phyloP scores from a whole-genome alignment of 176 grass and related monocot genomes.

The Pontederia paniculata region DNA sequence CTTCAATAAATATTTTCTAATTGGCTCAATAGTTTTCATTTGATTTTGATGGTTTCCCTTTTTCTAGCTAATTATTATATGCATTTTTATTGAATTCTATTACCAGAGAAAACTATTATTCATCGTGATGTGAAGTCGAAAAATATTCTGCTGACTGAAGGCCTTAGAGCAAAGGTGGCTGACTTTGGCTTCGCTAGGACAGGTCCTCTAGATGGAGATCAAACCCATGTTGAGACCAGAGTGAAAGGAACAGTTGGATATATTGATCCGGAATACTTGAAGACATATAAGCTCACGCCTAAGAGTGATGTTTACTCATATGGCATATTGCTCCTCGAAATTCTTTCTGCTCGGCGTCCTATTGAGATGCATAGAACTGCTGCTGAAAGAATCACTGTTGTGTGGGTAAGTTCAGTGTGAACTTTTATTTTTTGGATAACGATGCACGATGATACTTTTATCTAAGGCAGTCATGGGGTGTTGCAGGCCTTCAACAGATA shows the following conservation, averaged over 20 bases:
- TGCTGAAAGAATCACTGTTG: conserved; percentile 75
- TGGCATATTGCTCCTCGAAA: conserved; percentile 87
- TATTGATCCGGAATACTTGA: conserved; percentile 85
- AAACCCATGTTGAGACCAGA: conserved; percentile 71
- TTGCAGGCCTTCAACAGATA: conserved; percentile 37
- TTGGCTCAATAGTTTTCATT: too few species aligned
- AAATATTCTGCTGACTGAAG: conserved; percentile 79
- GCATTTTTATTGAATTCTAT: conserved; percentile 7
- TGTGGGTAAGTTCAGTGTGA: conserved; percentile 95
- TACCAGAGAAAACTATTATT: conserved; percentile 90
- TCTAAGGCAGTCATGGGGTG: not conserved
- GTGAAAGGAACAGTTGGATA: conserved; percentile 90
- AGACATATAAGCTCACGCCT: conserved; percentile 55
- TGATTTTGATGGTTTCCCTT: too few species aligned
- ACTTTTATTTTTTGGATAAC: too few species aligned
- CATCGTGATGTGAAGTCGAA: conserved; percentile 93
- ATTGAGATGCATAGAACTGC: conserved; percentile 50
- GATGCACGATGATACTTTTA: not conserved
- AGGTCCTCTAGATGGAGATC: conserved; percentile 60
- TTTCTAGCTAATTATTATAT: too few species aligned
- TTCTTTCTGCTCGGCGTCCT: conserved; percentile 70
- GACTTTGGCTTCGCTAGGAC: conserved; percentile 91
- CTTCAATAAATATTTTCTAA: too few species aligned
- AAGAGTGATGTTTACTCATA: conserved; percentile 98
- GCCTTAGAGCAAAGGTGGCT: conserved; percentile 74